Base-by-base conservation (phyloP, 2,329 filamentous ascomycete species). In the Aspergillus latus region DNA sequence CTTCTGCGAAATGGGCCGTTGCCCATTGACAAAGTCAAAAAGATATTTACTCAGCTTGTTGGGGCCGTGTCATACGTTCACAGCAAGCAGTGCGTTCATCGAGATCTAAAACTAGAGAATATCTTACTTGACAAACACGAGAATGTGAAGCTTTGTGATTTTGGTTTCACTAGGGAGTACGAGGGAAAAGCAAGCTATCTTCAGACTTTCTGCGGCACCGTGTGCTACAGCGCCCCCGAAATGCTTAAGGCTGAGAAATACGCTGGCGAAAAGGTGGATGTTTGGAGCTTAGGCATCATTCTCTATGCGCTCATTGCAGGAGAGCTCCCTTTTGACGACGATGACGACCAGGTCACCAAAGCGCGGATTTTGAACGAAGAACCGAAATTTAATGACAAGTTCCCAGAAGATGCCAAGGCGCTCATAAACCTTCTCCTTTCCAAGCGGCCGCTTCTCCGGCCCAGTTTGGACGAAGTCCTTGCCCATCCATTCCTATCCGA, bases 241-340 rank as follows among this genome's bases (percentile, higher is more conserved):
- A 99, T 99, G 94, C 82, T 99, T 40, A 96, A 94, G 73, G 94
- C 92, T 39, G 94, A 99, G 73, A 97, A 96, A 74, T 99, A 99
- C 71, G 94, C 92, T 0, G 93, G 92, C 28, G 92, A 97, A 77
- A 97, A 97, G 77, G 93, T 99, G 48, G 94, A 99, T 68, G 92
- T 99, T 4, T 99, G 94, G 94, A 97, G 93, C 74, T 89, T 92
- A 70, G 92, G 92, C 59, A 92, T 96, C 62, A 96, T 96, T 68
- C 82, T 94, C 43, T 94, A 91, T 73, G 90, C 92, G 39, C 78
- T 94, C 62, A 79, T 94, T 32, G 89, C 90, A 29, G 90, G 90
- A 55, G 84, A 90, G 61, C 80, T 99, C 40, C 94, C 94, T 0
- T 99, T 96, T 66, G 94, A 99, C 74, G 94, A 97, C 62, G 94